Evolutionary conservation across 345 rosid genomes (phyloP).

Genomic region (Populus pruinosa): DNA sequence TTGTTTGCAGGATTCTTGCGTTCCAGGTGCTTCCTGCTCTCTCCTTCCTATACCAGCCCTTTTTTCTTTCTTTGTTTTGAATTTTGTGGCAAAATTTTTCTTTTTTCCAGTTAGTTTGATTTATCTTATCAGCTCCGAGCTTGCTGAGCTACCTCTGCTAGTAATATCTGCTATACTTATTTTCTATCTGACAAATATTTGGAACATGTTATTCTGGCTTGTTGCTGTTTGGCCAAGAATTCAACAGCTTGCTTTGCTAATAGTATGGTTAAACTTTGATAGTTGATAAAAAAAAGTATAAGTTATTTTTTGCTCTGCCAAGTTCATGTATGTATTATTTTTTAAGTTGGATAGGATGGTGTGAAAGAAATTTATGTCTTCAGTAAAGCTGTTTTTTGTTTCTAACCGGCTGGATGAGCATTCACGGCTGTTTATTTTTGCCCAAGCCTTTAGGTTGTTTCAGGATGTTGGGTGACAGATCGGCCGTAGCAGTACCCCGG

Average conservation of each 20-base stretch:
- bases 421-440: too few species aligned
- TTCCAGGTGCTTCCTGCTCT: conserved; percentile 33
- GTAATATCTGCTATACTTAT: not conserved
- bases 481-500: too few species aligned
- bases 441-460: too few species aligned
- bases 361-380: too few species aligned
- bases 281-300: not conserved
- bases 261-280: not conserved
- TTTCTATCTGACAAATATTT: not conserved
- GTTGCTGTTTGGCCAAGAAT: not conserved
- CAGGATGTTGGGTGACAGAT: too few species aligned
- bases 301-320: not conserved
- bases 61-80: not conserved
- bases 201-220: too few species aligned
- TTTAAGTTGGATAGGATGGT: not conserved
- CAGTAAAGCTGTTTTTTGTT: too few species aligned
- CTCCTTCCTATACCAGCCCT: not conserved
- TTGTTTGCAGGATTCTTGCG: conserved; percentile 39
- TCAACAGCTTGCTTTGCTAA: not conserved
- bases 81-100: not conserved
- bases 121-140: not conserved
- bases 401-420: too few species aligned
- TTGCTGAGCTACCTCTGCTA: not conserved
- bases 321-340: not conserved
- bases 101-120: not conserved